Evolutionary conservation across 371 early-diverging fungal genomes (phyloP), one percentile per base, ranked within the genome.

Genomic region (Apophysomyces elegans): DNA sequence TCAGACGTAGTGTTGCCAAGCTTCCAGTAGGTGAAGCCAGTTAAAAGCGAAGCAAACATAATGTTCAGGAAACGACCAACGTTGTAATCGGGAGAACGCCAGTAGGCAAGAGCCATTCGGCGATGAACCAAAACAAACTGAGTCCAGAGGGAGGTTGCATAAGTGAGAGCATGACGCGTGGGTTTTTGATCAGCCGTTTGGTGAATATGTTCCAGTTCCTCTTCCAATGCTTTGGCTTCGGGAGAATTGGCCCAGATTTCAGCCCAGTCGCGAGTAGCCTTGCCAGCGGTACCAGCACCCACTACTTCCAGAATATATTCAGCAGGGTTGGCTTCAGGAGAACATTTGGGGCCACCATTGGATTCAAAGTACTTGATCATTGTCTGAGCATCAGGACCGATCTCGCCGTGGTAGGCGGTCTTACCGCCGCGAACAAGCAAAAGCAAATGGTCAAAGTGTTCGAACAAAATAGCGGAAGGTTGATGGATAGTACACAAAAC

Each of bases 401-500:
- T 72, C 46, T 84, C 84, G 50, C 90, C 90, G 75, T 85, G 83
- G 71, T 90, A 90, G 6, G 80, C 77, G 3, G 78, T 73, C 35
- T 69, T 66, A 44, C 89, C 90, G 61, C 91, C 91, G 21, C 88
- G 85, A 4, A 87, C 90, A 11, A 92, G 76, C 5, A 92, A 75
- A 18, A 92, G 71, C 37, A 91, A 70, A 18, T 84, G 80, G 70
- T 91, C 89, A 65, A 89, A 91, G 36, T 84, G 81, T 64, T 82
- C 79, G 63, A 89, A 89, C 58, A 91, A 70, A 58, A 83, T 62
- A 9, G 86, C 78, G 8, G 84, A 84, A n/a, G 91, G 91, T 71
- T 89, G 91, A 72, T 91, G 91, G 59, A 86, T 86, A 7, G 88
- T 87, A 70, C 83, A 84, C 47, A 88, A 66, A 14, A 88, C 69